A percentile compares a stretch with the other conserved stretches of the same genome.
These are phyloP conservation scores for Apophysomyces trapeziformis DNA, from an alignment of 371 early-diverging fungal species.

Conservation along the genomic window DNA sequence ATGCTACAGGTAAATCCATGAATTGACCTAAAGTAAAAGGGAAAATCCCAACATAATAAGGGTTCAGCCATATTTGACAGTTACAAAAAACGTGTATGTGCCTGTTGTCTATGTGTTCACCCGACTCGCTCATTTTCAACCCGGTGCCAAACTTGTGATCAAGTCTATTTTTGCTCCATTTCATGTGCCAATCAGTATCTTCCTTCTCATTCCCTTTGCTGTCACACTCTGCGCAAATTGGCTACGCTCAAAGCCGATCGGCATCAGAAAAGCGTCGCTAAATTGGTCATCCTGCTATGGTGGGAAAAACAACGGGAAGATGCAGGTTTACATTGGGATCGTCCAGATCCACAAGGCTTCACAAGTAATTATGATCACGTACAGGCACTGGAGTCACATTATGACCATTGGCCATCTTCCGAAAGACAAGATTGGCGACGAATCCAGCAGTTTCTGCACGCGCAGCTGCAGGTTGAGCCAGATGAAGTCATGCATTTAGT, in stretches of 20 bases:
- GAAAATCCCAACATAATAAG: slow-evolving; percentile 20
- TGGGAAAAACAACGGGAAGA: slow-evolving; percentile 27
- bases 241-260: slow-evolving; percentile 48
- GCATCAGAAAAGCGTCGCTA: slow-evolving; percentile 51
- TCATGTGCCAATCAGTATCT: slow-evolving; percentile 32
- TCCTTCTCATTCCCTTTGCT: slow-evolving; percentile 22
- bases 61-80: slow-evolving; percentile 47
- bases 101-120: slow-evolving; percentile 45
- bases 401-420: slow-evolving; percentile 42
- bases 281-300: slow-evolving; percentile 29
- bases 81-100: slow-evolving; percentile 51
- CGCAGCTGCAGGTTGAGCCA: slow-evolving; percentile 19
- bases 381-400: slow-evolving; percentile 49
- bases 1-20: slow-evolving; percentile 28
- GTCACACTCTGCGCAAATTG: slow-evolving; percentile 44
- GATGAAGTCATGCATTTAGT: slow-evolving; percentile 45
- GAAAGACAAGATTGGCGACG: slow-evolving; percentile 45
- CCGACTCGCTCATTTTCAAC: slow-evolving; percentile 37
- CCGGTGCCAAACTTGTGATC: slow-evolving; percentile 53
- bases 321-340: slow-evolving; percentile 4
- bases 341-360: slow-evolving; percentile 12
- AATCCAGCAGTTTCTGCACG: slow-evolving; percentile 33
- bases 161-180: slow-evolving; percentile 51
- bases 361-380: slow-evolving; percentile 29
- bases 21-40: background rate